Base-by-base conservation (phyloP, 257 asterid species). In the Leonotis leonurus region DNA sequence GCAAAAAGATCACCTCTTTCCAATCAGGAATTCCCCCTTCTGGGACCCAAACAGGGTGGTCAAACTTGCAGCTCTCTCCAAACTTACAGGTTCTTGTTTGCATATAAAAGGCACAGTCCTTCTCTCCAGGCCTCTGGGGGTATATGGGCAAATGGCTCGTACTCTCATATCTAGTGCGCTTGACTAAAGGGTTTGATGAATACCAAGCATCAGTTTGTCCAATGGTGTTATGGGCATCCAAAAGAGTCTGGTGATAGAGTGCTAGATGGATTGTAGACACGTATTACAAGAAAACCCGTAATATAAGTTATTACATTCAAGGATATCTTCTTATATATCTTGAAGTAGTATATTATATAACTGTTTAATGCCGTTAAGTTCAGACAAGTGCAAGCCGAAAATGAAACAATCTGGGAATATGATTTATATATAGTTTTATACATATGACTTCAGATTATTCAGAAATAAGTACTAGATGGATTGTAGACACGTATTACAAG, bases 11-110 rank as follows among this genome's bases (percentile, higher is more conserved):
- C 99, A 93, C 99, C 99, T 93, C 99, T 89, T 87, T 83, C 99
- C 99, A 93, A 80, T 93, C 95, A 70, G 99, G 99, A 82, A 89
- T 85, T 78, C 99, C 99, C 80, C 99, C 97, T 80, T 89, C 96
- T 43, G 99, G 99, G 75, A 93, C 97, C 99, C 99, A 93, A 82
- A 89, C 80, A 80, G 99, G 99, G 87, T 93, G 99, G 87, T 93
- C 97, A 87, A 89, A 93, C 80, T 40, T 89, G 99, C 99, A 93
- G 95, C 87, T 81, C 53, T 89, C 99, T 73, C 97, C 97, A 87
- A 73, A 93, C 77, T 82, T 93, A 89, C 99, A 93, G 78, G 95
- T 79, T 85, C 99, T 78, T 72, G 99, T 93, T 86, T 85, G 99
- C 99, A 93, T 93, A 82, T 93, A 93, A 93, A 75, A 83, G 73